phyloP scores from a whole-genome alignment of 23 red algal genomes.

The Gracilaria domingensis region DNA sequence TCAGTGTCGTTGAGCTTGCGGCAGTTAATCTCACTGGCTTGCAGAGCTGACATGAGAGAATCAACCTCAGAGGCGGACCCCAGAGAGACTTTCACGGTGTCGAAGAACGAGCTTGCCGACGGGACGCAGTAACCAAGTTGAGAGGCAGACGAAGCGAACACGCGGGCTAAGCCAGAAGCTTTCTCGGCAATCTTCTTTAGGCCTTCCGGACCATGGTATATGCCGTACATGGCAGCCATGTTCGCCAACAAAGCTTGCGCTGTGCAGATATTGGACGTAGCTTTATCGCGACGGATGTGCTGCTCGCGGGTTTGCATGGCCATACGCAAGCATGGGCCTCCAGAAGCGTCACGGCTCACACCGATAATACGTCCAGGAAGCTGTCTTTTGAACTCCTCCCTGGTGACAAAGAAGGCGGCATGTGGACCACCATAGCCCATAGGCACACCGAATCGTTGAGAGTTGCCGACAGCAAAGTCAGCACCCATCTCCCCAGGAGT shows the following conservation, averaged over 20 bases:
- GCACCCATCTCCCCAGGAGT: slow-evolving; percentile 94
- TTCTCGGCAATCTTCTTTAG: slow-evolving; percentile 92
- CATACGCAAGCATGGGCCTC: slow-evolving; percentile 95
- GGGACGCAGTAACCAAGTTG: slow-evolving; percentile 69
- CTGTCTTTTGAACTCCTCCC: slow-evolving; percentile 92
- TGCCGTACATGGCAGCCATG: slow-evolving; percentile 98
- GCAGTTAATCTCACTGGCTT: slow-evolving; percentile 81
- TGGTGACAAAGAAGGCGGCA: slow-evolving; percentile 97
- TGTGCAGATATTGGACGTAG: slow-evolving; percentile 98
- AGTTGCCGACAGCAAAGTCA: slow-evolving; percentile 95
- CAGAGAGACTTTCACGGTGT: slow-evolving; percentile 89
- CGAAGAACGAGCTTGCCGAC: slow-evolving; percentile 72
- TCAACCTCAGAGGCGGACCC: slow-evolving; percentile 48
- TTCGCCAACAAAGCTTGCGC: slow-evolving; percentile 99
- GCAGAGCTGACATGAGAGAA: slow-evolving; percentile 48
- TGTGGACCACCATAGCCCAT: slow-evolving; percentile 99
- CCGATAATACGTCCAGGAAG: slow-evolving; percentile 99
- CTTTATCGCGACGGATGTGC: slow-evolving; percentile 99
- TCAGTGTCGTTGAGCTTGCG: slow-evolving; percentile 77
- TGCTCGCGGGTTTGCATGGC: slow-evolving; percentile 99
- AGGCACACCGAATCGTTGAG: slow-evolving; percentile 97
- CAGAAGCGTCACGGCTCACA: slow-evolving; percentile 90
- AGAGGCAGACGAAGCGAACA: slow-evolving; percentile 75
- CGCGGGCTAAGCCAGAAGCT: slow-evolving; percentile 71
- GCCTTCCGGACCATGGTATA: slow-evolving; percentile 98